Percentiles rank a stretch among this genome's conserved stretches.
phyloP scores from a whole-genome alignment of 169 alveolate species.

The Nephromyces sp. region DNA sequence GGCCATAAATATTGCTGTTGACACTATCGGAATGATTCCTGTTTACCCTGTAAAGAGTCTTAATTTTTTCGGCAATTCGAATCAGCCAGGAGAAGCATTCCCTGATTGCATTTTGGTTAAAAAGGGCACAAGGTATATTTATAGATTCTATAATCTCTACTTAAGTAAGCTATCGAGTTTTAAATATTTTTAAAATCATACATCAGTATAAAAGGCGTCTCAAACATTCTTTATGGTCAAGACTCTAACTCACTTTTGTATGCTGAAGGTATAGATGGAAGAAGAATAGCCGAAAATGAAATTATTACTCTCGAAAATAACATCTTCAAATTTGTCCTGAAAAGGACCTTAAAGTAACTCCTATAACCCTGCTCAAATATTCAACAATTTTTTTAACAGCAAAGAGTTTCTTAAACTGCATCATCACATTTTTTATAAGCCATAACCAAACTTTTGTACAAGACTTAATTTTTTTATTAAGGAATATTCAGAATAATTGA shows the following conservation, averaged over 20 bases:
- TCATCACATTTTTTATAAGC: too few species aligned
- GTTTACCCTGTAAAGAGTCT: conserved; percentile 50
- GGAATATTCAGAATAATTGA: too few species aligned
- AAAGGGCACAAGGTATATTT: conserved; percentile 33
- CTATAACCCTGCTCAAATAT: too few species aligned
- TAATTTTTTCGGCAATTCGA: conserved; percentile 24
- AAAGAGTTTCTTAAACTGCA: too few species aligned
- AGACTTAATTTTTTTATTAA: too few species aligned
- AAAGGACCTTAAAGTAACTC: background rate
- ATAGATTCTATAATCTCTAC: background rate
- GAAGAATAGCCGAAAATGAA: conserved; percentile 47
- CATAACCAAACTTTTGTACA: too few species aligned
- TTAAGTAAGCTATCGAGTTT: background rate
- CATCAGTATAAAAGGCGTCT: conserved; percentile 36
- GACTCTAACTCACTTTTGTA: conserved; percentile 33
- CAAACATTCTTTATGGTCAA: conserved; percentile 36
- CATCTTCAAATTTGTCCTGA: conserved; percentile 33
- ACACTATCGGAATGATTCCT: conserved; percentile 41
- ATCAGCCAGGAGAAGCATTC: conserved; percentile 30
- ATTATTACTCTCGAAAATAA: conserved; percentile 38
- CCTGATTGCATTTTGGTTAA: conserved; percentile 54
- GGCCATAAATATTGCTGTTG: conserved; percentile 49
- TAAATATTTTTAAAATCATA: background rate
- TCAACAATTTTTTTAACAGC: too few species aligned
- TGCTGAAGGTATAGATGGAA: conserved; percentile 52